Evolutionary conservation across 345 rosid species (phyloP).

Genomic region (Eucalyptus caleyi): DNA sequence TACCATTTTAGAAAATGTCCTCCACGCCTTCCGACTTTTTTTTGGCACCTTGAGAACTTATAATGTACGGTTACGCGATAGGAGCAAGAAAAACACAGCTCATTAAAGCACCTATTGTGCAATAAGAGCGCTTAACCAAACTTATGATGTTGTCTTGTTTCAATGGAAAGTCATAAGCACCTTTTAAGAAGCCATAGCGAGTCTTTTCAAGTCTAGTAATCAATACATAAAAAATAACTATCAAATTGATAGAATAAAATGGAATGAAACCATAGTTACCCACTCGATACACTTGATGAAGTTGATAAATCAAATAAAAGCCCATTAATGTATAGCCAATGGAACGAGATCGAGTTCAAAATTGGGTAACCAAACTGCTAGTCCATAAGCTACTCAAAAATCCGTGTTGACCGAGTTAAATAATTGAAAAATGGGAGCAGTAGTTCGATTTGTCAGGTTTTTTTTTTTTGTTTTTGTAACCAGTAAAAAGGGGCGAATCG

Average conservation of each 20-base stretch:
- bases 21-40: background rate
- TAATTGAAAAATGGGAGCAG: background rate
- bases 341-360: background rate
- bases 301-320: background rate
- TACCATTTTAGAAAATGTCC: background rate
- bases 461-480: background rate
- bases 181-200: background rate
- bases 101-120: background rate
- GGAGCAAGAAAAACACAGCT: background rate
- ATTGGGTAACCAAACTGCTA: background rate
- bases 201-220: background rate
- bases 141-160: background rate
- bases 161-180: background rate
- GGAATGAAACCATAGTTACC: background rate
- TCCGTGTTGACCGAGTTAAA: background rate
- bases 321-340: background rate
- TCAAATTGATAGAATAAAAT: background rate
- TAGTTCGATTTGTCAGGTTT: background rate
- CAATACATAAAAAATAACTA: background rate
- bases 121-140: background rate
- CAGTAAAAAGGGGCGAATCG: background rate
- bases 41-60: background rate
- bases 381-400: background rate
- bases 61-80: background rate
- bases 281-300: background rate